Base-by-base conservation (phyloP, 2,329 filamentous ascomycete species). In the Xylaria sp. region DNA sequence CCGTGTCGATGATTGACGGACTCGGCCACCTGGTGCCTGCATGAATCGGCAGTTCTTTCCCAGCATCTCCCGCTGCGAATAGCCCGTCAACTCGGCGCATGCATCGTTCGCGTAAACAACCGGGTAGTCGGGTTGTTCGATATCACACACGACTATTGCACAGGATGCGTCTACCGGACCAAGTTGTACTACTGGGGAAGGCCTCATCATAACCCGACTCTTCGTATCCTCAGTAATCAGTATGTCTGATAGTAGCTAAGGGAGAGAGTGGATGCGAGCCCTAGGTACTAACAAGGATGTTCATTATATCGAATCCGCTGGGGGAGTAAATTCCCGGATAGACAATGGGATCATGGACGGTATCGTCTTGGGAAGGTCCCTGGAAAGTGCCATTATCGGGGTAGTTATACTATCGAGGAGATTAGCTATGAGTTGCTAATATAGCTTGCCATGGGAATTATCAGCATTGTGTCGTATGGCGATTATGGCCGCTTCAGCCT, bases 31-130 rank as follows among this genome's bases (percentile, higher is more conserved):
- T 0, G 93, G 92, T 0, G 88, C 88, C 76, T 97, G 94, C 14
- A 97, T 84, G 75, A 97, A 97, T 11, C 93, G 91, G 77, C 93
- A 97, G 78, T 97, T 97, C 54, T 87, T 85, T 12, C 93, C 93
- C 4, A 94, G 78, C 30, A 93, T 90, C 79, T 97, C 94, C 67
- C 86, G 82, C 69, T 86, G 85, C 0, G 87, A 86, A 79, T 97
- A 97, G 32, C 93, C 93, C 0, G 93, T 97, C 70, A 97, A 81
- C 6, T 90, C 83, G 73, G 89, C 87, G 77, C 97, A 97, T 34
- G 92, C 87, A 5, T 94, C 92, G 0, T 93, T 95, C 72, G 90
- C 93, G 77, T 97, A 97, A 8, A 97, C 88, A 68, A 97, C 93
- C 2, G 94, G 93, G 34, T 85, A 83, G 78, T 97, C 93, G 32